Evolutionary conservation across 495 filamentous ascomycete genomes (phyloP).

Genomic region (Talaromyces trachyspermus): DNA sequence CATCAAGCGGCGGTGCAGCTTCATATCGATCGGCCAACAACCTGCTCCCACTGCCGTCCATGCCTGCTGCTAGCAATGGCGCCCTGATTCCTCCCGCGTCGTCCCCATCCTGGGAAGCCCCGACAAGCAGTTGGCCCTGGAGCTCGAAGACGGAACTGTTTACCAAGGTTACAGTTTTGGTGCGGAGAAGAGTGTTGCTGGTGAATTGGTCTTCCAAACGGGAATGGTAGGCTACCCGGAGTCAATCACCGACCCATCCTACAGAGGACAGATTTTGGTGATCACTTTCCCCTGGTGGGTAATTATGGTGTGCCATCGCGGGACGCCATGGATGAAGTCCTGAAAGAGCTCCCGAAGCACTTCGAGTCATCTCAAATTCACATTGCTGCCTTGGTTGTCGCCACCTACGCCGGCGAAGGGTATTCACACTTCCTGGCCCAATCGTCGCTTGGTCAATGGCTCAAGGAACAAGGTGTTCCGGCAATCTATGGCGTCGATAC

Average conservation of each 20-base stretch:
- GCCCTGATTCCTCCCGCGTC: constrained; percentile 45
- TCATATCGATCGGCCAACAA: constrained; percentile 20
- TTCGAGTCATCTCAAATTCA: constrained; percentile 92
- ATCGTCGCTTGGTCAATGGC: constrained; percentile 87
- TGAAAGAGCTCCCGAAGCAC: constrained; percentile 76
- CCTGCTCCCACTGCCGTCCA: constrained; percentile 21
- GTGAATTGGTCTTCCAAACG: constrained; percentile 98
- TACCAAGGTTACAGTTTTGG: constrained; percentile 95
- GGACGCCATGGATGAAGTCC: constrained; percentile 69
- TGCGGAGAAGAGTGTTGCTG: constrained; percentile 81
- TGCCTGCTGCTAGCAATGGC: constrained; percentile 21
- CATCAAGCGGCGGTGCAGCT: constrained; percentile 27
- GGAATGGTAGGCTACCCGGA: constrained; percentile 99
- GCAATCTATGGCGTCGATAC: constrained; percentile 96
- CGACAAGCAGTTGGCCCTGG: constrained; percentile 65
- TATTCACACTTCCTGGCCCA: constrained; percentile 88
- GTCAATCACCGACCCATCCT: constrained; percentile 87
- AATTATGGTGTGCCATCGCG: constrained; percentile 94
- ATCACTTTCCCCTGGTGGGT: constrained; percentile 86
- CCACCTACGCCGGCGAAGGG: constrained; percentile 86
- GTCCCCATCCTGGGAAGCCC: constrained; percentile 33
- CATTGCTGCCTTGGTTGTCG: constrained; percentile 80
- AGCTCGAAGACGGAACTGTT: constrained; percentile 80
- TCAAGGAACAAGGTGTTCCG: constrained; percentile 92
- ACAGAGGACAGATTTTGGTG: constrained; percentile 85